Evolutionary conservation across 2,329 filamentous ascomycete species (phyloP).

Genomic region (Penicillium aurantiogriseum): DNA sequence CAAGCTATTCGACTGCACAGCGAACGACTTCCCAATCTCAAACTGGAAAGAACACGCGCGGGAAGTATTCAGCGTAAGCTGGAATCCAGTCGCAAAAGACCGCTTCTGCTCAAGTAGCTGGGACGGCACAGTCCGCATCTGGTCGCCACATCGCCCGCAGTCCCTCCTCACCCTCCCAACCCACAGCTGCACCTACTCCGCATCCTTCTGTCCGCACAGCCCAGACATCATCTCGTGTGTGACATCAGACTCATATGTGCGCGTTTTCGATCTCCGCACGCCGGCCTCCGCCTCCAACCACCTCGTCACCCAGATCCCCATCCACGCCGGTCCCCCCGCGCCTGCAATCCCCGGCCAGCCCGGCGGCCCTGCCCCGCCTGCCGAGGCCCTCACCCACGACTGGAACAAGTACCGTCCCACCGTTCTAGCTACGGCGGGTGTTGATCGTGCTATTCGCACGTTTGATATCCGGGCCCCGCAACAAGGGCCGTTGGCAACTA

Average conservation of each 20-base stretch:
- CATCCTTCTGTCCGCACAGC: slow-evolving; percentile 85
- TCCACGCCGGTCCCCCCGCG: slow-evolving; percentile 65
- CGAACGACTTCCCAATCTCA: slow-evolving; percentile 81
- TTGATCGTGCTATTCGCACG: slow-evolving; percentile 80
- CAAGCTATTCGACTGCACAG: slow-evolving; percentile 84
- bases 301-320: slow-evolving; percentile 76
- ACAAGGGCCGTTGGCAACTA: slow-evolving; percentile 68
- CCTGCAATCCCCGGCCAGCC: slow-evolving; percentile 38
- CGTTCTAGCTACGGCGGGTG: slow-evolving; percentile 81
- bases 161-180: slow-evolving; percentile 85
- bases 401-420: slow-evolving; percentile 97
- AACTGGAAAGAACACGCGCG: slow-evolving; percentile 91
- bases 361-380: slow-evolving; percentile 55
- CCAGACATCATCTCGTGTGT: slow-evolving; percentile 83
- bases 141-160: slow-evolving; percentile 73
- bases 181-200: slow-evolving; percentile 90
- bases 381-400: slow-evolving; percentile 89
- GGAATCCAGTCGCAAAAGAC: slow-evolving; percentile 89
- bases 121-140: slow-evolving; percentile 96
- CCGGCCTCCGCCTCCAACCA: slow-evolving; percentile 85
- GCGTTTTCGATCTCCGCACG: slow-evolving; percentile 87
- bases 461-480: slow-evolving; percentile 82
- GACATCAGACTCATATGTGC: slow-evolving; percentile 81
- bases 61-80: slow-evolving; percentile 88
- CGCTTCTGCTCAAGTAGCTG: slow-evolving; percentile 88